phyloP scores from a whole-genome alignment of 345 rosid genomes.

The Clarkia xantiana region DNA sequence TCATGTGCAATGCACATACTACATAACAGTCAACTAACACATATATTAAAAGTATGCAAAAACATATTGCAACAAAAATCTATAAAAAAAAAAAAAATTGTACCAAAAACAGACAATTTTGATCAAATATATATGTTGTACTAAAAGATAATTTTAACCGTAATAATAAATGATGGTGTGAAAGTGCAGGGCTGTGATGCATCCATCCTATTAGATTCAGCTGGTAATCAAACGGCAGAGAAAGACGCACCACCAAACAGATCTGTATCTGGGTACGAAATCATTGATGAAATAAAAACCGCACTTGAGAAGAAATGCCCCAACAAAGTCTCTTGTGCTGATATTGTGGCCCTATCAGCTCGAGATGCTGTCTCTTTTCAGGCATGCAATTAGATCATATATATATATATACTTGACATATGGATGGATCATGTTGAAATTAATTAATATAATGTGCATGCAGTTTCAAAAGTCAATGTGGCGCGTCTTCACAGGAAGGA shows the following conservation, averaged over 20 bases:
- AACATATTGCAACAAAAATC: too few relatives aligned
- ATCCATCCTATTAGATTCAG: constrained; percentile 5
- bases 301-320: constrained; percentile 5
- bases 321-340: constrained; percentile 6
- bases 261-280: not conserved
- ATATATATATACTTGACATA: too few relatives aligned
- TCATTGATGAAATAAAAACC: constrained; percentile 7
- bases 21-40: too few relatives aligned
- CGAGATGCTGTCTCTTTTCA: constrained; percentile 4
- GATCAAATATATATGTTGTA: too few relatives aligned
- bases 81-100: too few relatives aligned
- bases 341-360: not conserved
- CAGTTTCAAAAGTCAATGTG: constrained; percentile 3
- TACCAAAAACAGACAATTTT: too few relatives aligned
- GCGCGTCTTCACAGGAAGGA: constrained; percentile 3
- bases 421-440: too few relatives aligned
- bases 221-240: not conserved
- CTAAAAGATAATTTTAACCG: too few relatives aligned
- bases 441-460: too few relatives aligned
- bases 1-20: too few relatives aligned
- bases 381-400: not conserved
- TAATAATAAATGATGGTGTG: too few relatives aligned
- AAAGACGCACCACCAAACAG: constrained; percentile 7
- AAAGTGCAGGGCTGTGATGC: constrained; percentile 14
- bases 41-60: too few relatives aligned